Evolutionary conservation across 2,329 filamentous ascomycete genomes (phyloP).

Genomic region (Alternaria gaisen): DNA sequence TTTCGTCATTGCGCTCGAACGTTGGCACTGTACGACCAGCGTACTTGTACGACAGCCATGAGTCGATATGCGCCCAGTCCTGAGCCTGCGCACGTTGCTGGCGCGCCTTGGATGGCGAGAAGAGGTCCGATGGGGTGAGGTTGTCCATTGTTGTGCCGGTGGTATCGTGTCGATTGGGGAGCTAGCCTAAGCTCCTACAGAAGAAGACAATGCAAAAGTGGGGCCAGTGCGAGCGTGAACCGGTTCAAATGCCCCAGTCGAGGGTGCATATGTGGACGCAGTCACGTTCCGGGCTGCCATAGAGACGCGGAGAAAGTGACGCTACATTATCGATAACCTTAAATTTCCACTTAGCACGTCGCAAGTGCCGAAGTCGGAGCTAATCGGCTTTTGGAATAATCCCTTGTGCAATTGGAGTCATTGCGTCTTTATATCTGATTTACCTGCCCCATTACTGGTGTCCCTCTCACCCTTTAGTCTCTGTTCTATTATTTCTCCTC

Average conservation of each 20-base stretch:
- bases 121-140: slow-evolving; percentile 57
- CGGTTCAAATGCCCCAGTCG: slow-evolving; percentile 7
- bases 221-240: slow-evolving; percentile 6
- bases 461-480: slow-evolving; percentile 10
- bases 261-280: slow-evolving; percentile 9
- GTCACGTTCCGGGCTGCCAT: slow-evolving; percentile 14
- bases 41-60: slow-evolving; percentile 76
- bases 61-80: slow-evolving; percentile 89
- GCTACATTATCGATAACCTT: slow-evolving; percentile 47
- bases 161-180: not conserved
- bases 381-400: slow-evolving; percentile 23
- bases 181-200: slow-evolving; percentile 7
- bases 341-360: slow-evolving; percentile 27
- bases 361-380: slow-evolving; percentile 47
- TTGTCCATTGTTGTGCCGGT: slow-evolving; percentile 41
- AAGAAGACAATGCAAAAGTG: slow-evolving; percentile 8
- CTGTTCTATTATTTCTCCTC: not conserved
- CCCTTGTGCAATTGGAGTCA: slow-evolving; percentile 24
- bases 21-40: slow-evolving; percentile 71
- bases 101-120: slow-evolving; percentile 71
- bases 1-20: slow-evolving; percentile 89
- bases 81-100: slow-evolving; percentile 83
- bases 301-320: slow-evolving; percentile 18
- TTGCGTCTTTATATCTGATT: slow-evolving; percentile 16
- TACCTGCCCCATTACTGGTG: slow-evolving; percentile 8